Evolutionary conservation across 208 protist species (phyloP), one percentile per base, ranked within the genome.

Genomic region (Wallacemonas rigidus): DNA sequence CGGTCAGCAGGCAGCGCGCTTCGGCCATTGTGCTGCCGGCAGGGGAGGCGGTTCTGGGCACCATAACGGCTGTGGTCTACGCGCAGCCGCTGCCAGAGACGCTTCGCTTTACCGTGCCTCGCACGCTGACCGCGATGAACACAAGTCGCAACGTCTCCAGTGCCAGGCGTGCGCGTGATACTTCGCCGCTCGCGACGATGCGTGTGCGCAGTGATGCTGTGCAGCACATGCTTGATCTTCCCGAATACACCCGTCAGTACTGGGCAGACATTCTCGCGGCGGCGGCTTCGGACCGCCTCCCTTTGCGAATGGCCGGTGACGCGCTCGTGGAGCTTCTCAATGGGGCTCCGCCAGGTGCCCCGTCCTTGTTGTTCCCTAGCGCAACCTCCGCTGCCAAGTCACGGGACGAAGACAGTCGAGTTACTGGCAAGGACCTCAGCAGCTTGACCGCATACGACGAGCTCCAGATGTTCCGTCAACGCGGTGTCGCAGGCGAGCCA

Each of bases 401-500:
- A 35, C 60, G 60, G 1, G 41, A 8, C 60, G n/a, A 48, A 6
- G 38, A 11, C 36, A 17, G 43, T 41, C 7, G 39, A 6, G 3
- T 65, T 3, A 65, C 15, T n/a, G 26, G 17, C 60, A 14, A 65
- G 6, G 60, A 65, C 17, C 8, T 48, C 8, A 51, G n/a, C 41
- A 65, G 41, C 7, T 41, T 65, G 5, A n/a, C 41, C 43, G 60
- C 60, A 6, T 65, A 65, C 40, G 60, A 65, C 17, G 40, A 65
- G 60, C 60, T 65, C 41, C 41, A 65, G 40, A 45, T 65, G 38
- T 65, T 65, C 60, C 60, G 60, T 35, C n/a, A 45, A 41, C 41
- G 17, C n/a, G 43, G 12, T 47, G 36, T 45, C 41, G 26, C n/a
- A 7, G 14, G 17, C 15, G 41, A 57, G 43, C 60, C 26, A 26